Evolutionary conservation across 2,329 filamentous ascomycete genomes (phyloP).

Genomic region (Cladorrhinum sp.): DNA sequence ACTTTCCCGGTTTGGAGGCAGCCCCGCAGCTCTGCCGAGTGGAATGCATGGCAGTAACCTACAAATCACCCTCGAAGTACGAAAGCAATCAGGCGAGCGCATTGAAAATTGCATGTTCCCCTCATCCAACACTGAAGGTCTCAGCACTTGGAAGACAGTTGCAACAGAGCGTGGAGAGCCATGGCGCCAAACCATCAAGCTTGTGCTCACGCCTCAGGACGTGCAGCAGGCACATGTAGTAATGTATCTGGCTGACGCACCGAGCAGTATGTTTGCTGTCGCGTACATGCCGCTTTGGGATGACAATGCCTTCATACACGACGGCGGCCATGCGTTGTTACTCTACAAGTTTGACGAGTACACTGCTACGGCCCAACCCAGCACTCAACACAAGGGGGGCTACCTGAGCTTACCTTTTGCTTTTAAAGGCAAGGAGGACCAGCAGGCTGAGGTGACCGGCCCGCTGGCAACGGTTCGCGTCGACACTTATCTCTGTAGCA

Average conservation of each 20-base stretch:
- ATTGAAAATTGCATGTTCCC: slow-evolving; percentile 86
- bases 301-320: slow-evolving; percentile 80
- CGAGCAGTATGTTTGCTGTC: slow-evolving; percentile 83
- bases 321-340: slow-evolving; percentile 76
- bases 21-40: slow-evolving; percentile 66
- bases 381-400: slow-evolving; percentile 69
- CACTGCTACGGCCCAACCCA: slow-evolving; percentile 66
- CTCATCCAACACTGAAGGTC: slow-evolving; percentile 72
- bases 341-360: slow-evolving; percentile 91
- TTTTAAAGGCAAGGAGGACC: slow-evolving; percentile 61
- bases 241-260: slow-evolving; percentile 83
- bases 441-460: slow-evolving; percentile 72
- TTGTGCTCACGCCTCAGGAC: slow-evolving; percentile 74
- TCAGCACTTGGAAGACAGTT: slow-evolving; percentile 86
- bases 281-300: slow-evolving; percentile 95
- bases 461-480: slow-evolving; percentile 76
- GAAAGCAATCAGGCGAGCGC: slow-evolving; percentile 71
- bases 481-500: slow-evolving; percentile 89
- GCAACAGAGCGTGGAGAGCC: slow-evolving; percentile 73
- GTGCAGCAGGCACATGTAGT: slow-evolving; percentile 82
- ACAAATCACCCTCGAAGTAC: slow-evolving; percentile 85
- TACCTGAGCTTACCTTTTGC: slow-evolving; percentile 85
- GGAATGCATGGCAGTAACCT: slow-evolving; percentile 68
- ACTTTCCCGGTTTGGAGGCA: slow-evolving; percentile 66
- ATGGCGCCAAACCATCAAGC: slow-evolving; percentile 85